These are phyloP conservation scores for Yarrowia sp. DNA, from an alignment of 805 yeast species.

Conservation along the genomic window DNA sequence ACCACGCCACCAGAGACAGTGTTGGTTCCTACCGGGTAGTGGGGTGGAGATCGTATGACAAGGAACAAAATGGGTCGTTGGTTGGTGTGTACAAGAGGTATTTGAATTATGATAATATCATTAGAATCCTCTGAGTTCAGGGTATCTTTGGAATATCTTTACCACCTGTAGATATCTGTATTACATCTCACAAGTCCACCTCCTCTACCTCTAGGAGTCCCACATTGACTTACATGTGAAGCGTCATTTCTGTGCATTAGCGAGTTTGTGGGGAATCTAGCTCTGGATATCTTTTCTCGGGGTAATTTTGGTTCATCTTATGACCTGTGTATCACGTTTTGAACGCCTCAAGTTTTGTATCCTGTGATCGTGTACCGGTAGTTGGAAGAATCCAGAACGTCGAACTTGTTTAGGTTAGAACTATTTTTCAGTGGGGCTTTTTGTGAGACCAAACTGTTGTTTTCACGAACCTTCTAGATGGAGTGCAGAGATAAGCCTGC, in stretches of 20 bases:
- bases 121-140: background rate
- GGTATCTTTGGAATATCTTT: too few relatives aligned
- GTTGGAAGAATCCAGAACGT: background rate
- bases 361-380: background rate
- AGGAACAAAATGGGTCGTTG: too few relatives aligned
- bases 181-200: too few relatives aligned
- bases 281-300: slow-evolving; percentile 3
- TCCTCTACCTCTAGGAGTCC: too few relatives aligned
- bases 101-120: background rate
- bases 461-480: slow-evolving; percentile 15
- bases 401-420: background rate
- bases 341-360: background rate
- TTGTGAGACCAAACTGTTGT: background rate
- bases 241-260: background rate
- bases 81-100: background rate
- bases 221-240: background rate
- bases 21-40: background rate
- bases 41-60: background rate
- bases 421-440: background rate
- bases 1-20: slow-evolving; percentile 15
- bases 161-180: too few relatives aligned
- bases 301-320: background rate
- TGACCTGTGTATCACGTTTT: background rate
- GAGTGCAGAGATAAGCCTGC: background rate
- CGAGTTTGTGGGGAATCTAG: slow-evolving; percentile 19